Base-by-base conservation (phyloP, 768 basidiomycete genomes). In the Imleria badia region DNA sequence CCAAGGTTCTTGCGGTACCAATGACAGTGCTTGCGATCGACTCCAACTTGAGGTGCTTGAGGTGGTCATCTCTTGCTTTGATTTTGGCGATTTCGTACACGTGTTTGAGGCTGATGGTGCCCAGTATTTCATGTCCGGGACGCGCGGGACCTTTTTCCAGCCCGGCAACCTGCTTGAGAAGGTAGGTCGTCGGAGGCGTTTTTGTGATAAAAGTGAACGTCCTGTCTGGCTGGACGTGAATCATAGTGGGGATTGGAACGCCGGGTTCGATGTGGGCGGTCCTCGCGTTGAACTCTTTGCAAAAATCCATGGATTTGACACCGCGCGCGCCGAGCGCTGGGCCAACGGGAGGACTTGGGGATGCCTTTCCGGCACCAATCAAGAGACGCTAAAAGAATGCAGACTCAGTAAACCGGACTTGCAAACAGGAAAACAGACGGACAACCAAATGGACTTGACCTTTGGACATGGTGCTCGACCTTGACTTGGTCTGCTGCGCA, bases 261-360 rank as follows among this genome's bases (percentile, higher is more conserved):
- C 92, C 92, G 17, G 87, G 85, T 58, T 85, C 82, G 35, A 96
- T 81, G 69, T 92, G 87, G 31, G 91, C 87, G 19, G 96, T 98
- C 60, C 87, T 86, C n/a, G 96, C 95, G 68, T 99, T 99, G 77
- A 98, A 99, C 71, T 98, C 94, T 72, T 98, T 99, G 80, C 94
- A 97, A 69, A 99, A 99, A 76, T 99, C 97, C 90, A 98, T 98
- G 26, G 94, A 94, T 75, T 97, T 98, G 62, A 99, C 95, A 64
- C 97, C 97, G 66, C 93, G 86, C 60, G 97, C 96, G 76, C 97
- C 97, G 49, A 99, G 83, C 31, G 95, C 96, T 51, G 96, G 96
- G 66, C 96, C 96, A 48, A 99, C 89, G 10, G 96, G 96, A 52
- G 96, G 96, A 36, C 92, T 90, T 17, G 96, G 95, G 26, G 95